Base-by-base conservation (phyloP, 2,329 filamentous ascomycete species). In the Arthrobotrys sinensis region DNA sequence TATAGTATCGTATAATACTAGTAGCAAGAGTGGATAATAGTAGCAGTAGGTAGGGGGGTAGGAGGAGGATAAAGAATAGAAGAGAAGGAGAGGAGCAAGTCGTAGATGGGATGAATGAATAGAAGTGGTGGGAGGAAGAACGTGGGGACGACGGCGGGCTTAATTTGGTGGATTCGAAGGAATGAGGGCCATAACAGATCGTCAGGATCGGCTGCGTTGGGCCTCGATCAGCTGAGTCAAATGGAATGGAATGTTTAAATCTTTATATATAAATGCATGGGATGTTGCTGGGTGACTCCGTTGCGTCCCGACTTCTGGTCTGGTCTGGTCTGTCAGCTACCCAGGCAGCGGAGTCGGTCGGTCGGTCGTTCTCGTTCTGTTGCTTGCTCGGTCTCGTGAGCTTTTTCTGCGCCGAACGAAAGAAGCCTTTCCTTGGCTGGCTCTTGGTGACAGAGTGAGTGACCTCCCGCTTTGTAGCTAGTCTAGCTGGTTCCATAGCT, bases 371-470 rank as follows among this genome's bases (percentile, higher is more conserved):
- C n/a, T n/a, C n/a, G 55, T 14, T 38, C 53, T 60, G 34, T 40
- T 40, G 34, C 34, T 38, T 2, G 50, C 19, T 55, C 52, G 53
- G 55, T 60, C 55, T 60, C 55, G 55, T 60, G 55, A 60, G 55
- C 34, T 32, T 60, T 40, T 28, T 28, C 36, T 19, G 55, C 55
- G 55, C 55, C 55, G 34, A 32, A 38, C 55, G 52, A 57, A 57
- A 53, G 50, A 53, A 34, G 28, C 50, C 50, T 34, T 53, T 34
- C 10, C 50, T 53, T 53, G 50, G 50, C 50, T 16, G 40, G n/a
- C 50, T 53, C 50, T 24, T 53, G 16, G 50, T 24, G n/a, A n/a
- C n/a, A n/a, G n/a, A n/a, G n/a, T n/a, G n/a, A n/a, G n/a, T n/a
- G 50, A 53, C 50, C 50, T 53, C 50, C 24, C 11, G 14, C n/a